Evolutionary conservation across 2,329 filamentous ascomycete genomes (phyloP), one percentile per base, ranked within the genome.

Genomic region (Grosmannia serpens): DNA sequence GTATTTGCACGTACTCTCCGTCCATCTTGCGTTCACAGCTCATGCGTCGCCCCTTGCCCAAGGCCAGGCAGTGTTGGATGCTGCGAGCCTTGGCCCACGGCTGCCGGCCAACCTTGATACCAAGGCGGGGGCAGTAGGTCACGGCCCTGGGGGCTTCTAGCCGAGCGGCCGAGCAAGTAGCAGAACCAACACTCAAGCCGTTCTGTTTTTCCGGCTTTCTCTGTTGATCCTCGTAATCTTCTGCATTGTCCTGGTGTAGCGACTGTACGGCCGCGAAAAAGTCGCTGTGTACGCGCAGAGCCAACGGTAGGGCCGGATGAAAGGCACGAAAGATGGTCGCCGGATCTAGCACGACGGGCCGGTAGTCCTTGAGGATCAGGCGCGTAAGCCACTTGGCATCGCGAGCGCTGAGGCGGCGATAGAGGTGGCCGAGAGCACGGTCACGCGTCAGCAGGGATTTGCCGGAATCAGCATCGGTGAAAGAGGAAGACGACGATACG

Each of bases 311-410:
- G 1, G 87, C 72, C 44, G 84, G 83, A 68, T 95, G 86, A 56
- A 86, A 87, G 22, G 75, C 76, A 15, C 73, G 72, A 53, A 88
- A 76, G 0, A 89, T 71, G 22, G 79, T 69, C 1, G 70, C 63
- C 8, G 74, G 71, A 26, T 90, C 82, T 1, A 95, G 67, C 1
- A 79, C 68, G 0, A 91, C 75, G 0, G 87, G 86, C n/a, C 79
- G 76, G 60, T 86, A 88, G 62, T 85, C 81, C 67, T 95, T 94
- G 31, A 95, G 74, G 7, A 96, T 76, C 33, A 96, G 74, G 4
- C 91, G 80, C 0, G 88, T 88, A 13, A 96, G 77, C 91, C 91
- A 96, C 71, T 96, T 96, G 4, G 85, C 87, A 67, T 95, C 88
- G 50, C 76, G 75, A 3, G 88, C 81, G 52, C 76, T 75, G 11